phyloP scores from a whole-genome alignment of 2,329 filamentous ascomycete species.

The Ophiocordyceps camponoti-floridani region DNA sequence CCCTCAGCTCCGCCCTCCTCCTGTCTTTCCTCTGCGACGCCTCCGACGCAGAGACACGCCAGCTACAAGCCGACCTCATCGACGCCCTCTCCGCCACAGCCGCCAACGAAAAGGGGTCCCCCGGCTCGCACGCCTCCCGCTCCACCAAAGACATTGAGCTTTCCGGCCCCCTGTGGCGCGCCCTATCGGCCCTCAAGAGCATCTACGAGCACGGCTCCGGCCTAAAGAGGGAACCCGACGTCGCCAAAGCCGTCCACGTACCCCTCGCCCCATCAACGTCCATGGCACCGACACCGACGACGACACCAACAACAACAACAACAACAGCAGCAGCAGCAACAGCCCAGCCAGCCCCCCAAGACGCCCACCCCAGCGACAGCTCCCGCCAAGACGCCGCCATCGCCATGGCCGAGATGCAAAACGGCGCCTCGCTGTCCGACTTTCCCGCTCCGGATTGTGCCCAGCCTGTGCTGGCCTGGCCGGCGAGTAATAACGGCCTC shows the following conservation, averaged over 20 bases:
- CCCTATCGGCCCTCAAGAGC: conserved; percentile 41
- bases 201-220: conserved; percentile 45
- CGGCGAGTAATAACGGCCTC: background rate
- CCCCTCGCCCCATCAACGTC: too few species aligned
- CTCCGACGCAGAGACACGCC: conserved; percentile 43
- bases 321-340: conserved; percentile 6
- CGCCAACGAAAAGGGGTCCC: conserved; percentile 39
- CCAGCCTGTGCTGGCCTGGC: conserved; percentile 4
- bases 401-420: conserved; percentile 48
- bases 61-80: conserved; percentile 46
- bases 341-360: conserved; percentile 7
- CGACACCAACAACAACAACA: too few species aligned
- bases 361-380: conserved; percentile 18
- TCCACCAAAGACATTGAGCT: conserved; percentile 44
- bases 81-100: conserved; percentile 44
- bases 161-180: conserved; percentile 41
- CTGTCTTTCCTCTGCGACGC: conserved; percentile 46
- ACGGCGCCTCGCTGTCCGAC: conserved; percentile 29
- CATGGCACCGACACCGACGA: too few species aligned
- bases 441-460: conserved; percentile 18
- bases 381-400: conserved; percentile 43
- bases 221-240: conserved; percentile 29
- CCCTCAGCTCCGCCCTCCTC: conserved; percentile 45
- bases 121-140: conserved; percentile 31
- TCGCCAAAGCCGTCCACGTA: too few species aligned